Base-by-base conservation (phyloP, 2,329 filamentous ascomycete genomes). In the Ceratocystis cubensis region DNA sequence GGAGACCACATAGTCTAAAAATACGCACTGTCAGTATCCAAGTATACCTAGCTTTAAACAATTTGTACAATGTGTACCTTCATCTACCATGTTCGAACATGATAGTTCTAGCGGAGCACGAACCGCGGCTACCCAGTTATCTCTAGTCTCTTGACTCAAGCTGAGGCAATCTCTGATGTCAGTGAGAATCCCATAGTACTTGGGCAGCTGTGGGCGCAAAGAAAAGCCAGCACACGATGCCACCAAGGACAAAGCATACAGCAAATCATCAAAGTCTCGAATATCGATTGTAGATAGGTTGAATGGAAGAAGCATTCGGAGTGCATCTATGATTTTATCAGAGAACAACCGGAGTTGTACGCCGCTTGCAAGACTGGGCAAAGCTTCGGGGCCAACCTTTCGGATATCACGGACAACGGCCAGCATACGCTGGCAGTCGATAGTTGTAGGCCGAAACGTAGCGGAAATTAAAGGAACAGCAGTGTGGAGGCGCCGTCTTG, bases 321-420 rank as follows among this genome's bases (percentile, higher is more conserved):
- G 56, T 8, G 56, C 56, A 59, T 59, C 28, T 59, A 59, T 59
- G 25, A 59, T 17, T 59, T 59, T 59, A 59, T 59, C 56, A 25
- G 15, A 59, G 28, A 59, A n/a, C 7, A 37, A 30, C 3, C 28
- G 56, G 7, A 37, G 30, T 20, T 59, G 56, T n/a, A 37, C 17
- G n/a, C 28, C 33, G 8, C 56, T 37, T 7, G 17, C 25, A 59
- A 59, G 56, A 6, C 33, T 37, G 7, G 28, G 3, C 6, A 59
- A 37, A 6, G 56, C 20, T 33, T 59, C 25, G 30, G 28, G 30
- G 15, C 44, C 61, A 30, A 63, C 44, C 15, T 17, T 41, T 7
- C 61, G 61, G 17, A 63, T 50, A 50, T 63, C 61, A 17, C 44
- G 61, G 8, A 44, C 25, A 46, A 63, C 61, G 20, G 61, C 61